Evolutionary conservation across 179 eudicot genomes (phyloP).

Genomic region (Vitellaria paradoxa): DNA sequence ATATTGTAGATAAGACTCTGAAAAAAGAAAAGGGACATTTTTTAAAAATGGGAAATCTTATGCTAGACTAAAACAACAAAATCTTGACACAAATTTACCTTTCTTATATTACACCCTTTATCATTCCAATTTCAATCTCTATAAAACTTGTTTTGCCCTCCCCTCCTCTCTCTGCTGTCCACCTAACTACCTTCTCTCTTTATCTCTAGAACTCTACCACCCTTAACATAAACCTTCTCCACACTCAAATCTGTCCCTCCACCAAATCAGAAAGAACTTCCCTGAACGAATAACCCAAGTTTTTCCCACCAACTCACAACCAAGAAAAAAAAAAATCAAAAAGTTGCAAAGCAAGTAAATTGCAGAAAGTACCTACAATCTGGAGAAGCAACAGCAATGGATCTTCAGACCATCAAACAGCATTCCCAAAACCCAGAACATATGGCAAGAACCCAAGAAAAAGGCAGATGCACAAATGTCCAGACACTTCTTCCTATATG

Average conservation of each 20-base stretch:
- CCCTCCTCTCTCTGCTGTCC: neutral
- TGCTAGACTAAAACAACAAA: neutral
- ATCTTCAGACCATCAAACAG: neutral
- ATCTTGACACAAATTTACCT: too few relatives aligned
- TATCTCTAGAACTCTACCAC: too few relatives aligned
- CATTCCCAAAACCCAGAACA: constrained; percentile 14
- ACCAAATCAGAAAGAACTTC: constrained; percentile 11
- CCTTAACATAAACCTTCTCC: neutral
- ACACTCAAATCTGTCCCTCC: neutral
- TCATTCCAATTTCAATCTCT: neutral
- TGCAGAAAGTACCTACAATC: constrained; percentile 20
- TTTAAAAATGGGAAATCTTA: neutral
- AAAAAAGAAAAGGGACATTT: neutral
- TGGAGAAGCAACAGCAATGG: constrained; percentile 13
- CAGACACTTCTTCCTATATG: neutral
- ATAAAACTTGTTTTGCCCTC: neutral
- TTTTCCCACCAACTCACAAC: neutral
- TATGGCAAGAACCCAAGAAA: constrained; percentile 14
- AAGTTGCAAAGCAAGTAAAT: too few relatives aligned
- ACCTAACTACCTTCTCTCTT: too few relatives aligned
- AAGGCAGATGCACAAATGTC: constrained; percentile 5
- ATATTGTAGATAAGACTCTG: neutral
- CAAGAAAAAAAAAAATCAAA: neutral
- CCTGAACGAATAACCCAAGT: neutral
- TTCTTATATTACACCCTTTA: neutral